A percentile compares a stretch with the other conserved stretches of the same genome.
These are phyloP conservation scores for Nelumbo lutea DNA, from an alignment of 164 flowering plant genomes.

Conservation along the genomic window DNA sequence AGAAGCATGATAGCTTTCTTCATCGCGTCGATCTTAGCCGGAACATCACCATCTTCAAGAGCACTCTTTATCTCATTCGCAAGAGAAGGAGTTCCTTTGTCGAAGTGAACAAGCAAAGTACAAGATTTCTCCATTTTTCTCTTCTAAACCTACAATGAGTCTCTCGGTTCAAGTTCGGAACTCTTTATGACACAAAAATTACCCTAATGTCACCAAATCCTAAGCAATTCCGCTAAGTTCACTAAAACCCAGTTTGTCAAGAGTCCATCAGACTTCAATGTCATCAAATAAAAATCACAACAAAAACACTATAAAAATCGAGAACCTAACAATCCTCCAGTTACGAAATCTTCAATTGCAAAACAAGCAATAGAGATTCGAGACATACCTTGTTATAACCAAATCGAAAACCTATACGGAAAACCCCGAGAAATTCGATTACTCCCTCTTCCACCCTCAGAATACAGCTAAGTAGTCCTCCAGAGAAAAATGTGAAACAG, in stretches of 20 bases:
- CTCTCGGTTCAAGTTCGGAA: neutral
- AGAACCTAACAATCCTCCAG: no score
- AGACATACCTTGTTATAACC: no score
- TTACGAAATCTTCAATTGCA: no score
- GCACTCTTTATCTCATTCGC: constrained; percentile 82
- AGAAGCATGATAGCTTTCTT: constrained; percentile 71
- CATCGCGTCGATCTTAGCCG: constrained; percentile 59
- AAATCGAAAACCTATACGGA: no score
- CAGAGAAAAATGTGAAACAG: no score
- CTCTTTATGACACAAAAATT: neutral
- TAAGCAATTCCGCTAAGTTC: neutral
- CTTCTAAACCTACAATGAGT: neutral
- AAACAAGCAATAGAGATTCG: no score
- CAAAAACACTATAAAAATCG: no score
- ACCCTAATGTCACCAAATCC: neutral
- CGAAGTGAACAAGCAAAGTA: constrained; percentile 59
- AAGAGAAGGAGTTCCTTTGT: constrained; percentile 73
- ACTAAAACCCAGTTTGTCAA: neutral
- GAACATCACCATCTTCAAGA: constrained; percentile 54
- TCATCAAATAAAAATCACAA: no score
- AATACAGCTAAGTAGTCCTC: no score
- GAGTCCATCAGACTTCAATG: neutral
- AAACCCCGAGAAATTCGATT: no score
- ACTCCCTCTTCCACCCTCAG: no score
- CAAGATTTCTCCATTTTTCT: constrained; percentile 66